Evolutionary conservation across 2,329 filamentous ascomycete genomes (phyloP).

Genomic region (Cytospora piceae): DNA sequence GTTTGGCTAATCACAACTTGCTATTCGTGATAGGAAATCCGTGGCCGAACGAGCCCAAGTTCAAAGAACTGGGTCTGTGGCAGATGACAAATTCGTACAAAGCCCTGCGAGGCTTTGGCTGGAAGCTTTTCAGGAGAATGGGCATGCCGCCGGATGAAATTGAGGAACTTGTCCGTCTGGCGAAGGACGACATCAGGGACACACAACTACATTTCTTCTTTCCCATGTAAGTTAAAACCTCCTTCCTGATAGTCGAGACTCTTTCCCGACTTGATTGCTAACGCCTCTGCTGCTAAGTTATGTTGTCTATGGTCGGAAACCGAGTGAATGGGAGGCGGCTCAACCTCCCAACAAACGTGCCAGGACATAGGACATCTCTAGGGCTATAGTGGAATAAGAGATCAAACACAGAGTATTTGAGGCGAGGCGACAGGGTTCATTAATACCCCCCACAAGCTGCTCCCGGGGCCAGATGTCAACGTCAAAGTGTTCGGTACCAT

Average conservation of each 20-base stretch:
- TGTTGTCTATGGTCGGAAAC: slow-evolving; percentile 33
- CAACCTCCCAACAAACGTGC: slow-evolving; percentile 14
- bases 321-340: slow-evolving; percentile 17
- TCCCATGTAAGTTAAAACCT: slow-evolving; percentile 30
- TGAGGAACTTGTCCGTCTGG: slow-evolving; percentile 34
- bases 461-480: too few relatives aligned
- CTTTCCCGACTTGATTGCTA: neutral
- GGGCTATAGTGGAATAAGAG: too few relatives aligned
- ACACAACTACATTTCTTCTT: slow-evolving; percentile 35
- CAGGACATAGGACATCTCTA: neutral
- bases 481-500: too few relatives aligned
- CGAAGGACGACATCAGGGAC: slow-evolving; percentile 33
- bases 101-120: slow-evolving; percentile 37
- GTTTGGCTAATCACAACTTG: neutral
- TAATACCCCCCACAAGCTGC: too few relatives aligned
- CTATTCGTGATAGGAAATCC: slow-evolving; percentile 35
- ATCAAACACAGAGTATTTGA: neutral
- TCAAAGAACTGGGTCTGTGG: slow-evolving; percentile 38
- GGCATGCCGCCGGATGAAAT: slow-evolving; percentile 37
- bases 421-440: neutral
- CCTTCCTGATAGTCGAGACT: neutral
- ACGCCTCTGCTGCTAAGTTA: slow-evolving; percentile 22
- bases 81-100: slow-evolving; percentile 38
- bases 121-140: slow-evolving; percentile 35
- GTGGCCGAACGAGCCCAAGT: slow-evolving; percentile 37